Evolutionary conservation across 768 basidiomycete species (phyloP).

Genomic region (Zangia roseola): DNA sequence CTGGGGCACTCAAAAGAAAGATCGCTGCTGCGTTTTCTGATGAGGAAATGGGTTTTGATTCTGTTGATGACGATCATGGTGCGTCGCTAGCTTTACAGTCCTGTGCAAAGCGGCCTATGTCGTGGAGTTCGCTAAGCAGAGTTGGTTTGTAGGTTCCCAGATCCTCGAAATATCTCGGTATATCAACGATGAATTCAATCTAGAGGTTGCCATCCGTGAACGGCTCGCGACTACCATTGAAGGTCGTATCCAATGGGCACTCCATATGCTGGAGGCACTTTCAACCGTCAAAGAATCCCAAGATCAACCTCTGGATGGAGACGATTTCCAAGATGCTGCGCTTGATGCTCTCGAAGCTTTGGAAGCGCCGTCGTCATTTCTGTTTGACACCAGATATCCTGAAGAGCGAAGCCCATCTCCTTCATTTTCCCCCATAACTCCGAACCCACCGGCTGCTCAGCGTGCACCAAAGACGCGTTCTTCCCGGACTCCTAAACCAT

Average conservation of each 20-base stretch:
- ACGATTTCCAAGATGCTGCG: conserved; percentile 40
- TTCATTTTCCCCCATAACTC: conserved; percentile 17
- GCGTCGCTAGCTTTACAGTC: neutral
- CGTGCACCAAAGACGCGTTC: conserved; percentile 27
- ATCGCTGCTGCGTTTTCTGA: conserved; percentile 5
- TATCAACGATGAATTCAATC: conserved; percentile 39
- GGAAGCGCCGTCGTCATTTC: conserved; percentile 38
- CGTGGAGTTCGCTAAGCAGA: neutral
- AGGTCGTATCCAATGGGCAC: conserved; percentile 47
- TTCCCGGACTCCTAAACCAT: conserved; percentile 26
- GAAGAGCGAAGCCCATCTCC: conserved; percentile 26
- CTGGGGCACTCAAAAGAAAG: conserved; percentile 11
- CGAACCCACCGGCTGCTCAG: conserved; percentile 13
- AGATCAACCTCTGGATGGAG: conserved; percentile 20
- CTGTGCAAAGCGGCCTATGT: too few relatives aligned
- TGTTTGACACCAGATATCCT: conserved; percentile 29
- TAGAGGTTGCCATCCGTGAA: conserved; percentile 43
- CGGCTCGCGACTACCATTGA: conserved; percentile 41
- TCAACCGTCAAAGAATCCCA: conserved; percentile 15
- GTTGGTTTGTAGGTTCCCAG: conserved; percentile 11
- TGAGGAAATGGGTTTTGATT: conserved; percentile 10
- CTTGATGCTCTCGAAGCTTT: conserved; percentile 42
- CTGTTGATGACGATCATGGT: conserved; percentile 18
- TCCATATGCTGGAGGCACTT: conserved; percentile 38
- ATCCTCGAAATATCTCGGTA: conserved; percentile 13